Percentiles rank a stretch among this genome's conserved stretches.
Evolutionary conservation across 192 early-diverging fungal species (phyloP).

Genomic region (Backusella luteola): DNA sequence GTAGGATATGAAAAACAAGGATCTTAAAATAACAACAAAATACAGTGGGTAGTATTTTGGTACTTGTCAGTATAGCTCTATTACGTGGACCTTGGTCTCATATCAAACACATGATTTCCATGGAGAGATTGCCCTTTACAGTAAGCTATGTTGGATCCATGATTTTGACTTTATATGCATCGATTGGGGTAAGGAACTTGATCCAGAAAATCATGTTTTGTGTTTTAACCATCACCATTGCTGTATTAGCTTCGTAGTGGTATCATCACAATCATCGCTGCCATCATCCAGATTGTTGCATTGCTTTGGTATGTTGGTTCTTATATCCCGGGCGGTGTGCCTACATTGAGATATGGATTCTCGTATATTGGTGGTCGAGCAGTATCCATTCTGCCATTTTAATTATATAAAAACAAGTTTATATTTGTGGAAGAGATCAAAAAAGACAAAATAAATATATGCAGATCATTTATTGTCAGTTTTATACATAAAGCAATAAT

Average conservation of each 20-base stretch:
- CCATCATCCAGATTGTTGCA: slow-evolving; percentile 75
- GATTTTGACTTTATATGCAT: slow-evolving; percentile 81
- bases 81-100: slow-evolving; percentile 81
- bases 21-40: background rate
- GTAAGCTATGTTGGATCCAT: slow-evolving; percentile 79
- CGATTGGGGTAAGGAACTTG: slow-evolving; percentile 60
- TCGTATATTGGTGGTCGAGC: slow-evolving; percentile 39
- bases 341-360: slow-evolving; percentile 56
- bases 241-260: slow-evolving; percentile 52
- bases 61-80: slow-evolving; percentile 59
- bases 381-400: slow-evolving; percentile 36
- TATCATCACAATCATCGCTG: slow-evolving; percentile 75
- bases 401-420: slow-evolving; percentile 6
- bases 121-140: slow-evolving; percentile 81
- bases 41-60: slow-evolving; percentile 46
- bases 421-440: background rate
- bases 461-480: background rate
- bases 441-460: background rate
- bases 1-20: slow-evolving; percentile 10
- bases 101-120: slow-evolving; percentile 73
- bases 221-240: background rate
- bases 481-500: background rate
- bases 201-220: background rate
- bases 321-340: slow-evolving; percentile 76
- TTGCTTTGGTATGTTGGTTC: slow-evolving; percentile 75